Conservation (phyloP, 331 rosid species). For the Telfairia occidentalis region DNA sequence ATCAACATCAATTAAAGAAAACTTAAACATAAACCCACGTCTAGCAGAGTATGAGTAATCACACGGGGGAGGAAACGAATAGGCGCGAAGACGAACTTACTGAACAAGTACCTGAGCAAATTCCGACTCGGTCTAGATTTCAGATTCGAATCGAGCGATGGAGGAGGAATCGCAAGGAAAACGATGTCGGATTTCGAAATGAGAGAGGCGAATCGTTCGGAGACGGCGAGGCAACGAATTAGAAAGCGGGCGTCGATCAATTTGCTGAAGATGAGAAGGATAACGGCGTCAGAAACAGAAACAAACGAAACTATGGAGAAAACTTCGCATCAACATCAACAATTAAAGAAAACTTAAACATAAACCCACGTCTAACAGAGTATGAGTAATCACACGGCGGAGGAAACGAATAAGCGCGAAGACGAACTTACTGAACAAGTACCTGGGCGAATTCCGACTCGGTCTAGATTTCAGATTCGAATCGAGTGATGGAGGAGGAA, state of each 20-base stretch:
- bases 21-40: no score
- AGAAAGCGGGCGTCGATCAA: conserved; percentile 24
- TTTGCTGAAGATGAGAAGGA: conserved; percentile 25
- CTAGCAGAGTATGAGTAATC: background rate
- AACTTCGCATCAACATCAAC: no score
- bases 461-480: background rate
- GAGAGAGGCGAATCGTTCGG: conserved; percentile 22
- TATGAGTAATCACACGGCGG: background rate
- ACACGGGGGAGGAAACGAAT: conserved; percentile 14
- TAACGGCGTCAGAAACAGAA: no score
- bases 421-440: conserved; percentile 5
- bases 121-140: background rate
- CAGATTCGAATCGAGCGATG: background rate
- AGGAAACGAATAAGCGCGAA: conserved; percentile 14
- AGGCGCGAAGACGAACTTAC: conserved; percentile 11
- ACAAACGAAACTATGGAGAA: no score
- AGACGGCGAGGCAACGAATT: conserved; percentile 23
- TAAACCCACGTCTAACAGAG: no score
- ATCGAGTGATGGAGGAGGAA: conserved; percentile 9
- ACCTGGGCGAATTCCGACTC: background rate
- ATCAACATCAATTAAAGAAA: no score
- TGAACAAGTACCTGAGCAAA: background rate
- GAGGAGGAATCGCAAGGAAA: conserved; percentile 19
- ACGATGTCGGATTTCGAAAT: conserved; percentile 14
- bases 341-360: no score